phyloP scores from a whole-genome alignment of 495 filamentous ascomycete genomes.

The Penicillium silybi region DNA sequence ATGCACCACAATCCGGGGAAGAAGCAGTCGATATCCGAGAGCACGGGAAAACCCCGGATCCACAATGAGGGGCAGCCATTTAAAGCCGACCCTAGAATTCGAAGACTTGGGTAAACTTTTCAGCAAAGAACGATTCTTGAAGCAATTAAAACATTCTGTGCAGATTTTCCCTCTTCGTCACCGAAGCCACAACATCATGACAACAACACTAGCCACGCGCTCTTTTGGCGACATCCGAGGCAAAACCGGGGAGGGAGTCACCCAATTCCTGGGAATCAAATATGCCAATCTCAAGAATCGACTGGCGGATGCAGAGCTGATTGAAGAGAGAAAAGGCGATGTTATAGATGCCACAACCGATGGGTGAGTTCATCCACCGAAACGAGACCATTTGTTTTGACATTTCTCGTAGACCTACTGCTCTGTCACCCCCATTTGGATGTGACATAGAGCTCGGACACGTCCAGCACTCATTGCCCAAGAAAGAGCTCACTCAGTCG shows the following conservation, averaged over 20 bases:
- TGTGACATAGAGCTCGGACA: constrained; percentile 23
- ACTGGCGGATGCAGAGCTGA: constrained; percentile 27
- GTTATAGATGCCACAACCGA: constrained; percentile 26
- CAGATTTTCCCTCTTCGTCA: no score
- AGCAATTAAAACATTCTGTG: background rate
- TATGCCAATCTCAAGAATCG: constrained; percentile 32
- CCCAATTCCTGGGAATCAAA: constrained; percentile 31
- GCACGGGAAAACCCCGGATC: background rate
- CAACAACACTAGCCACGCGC: background rate
- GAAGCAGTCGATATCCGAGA: background rate
- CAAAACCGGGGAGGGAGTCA: constrained; percentile 18
- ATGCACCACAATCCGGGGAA: background rate
- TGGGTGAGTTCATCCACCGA: constrained; percentile 14
- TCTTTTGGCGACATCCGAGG: constrained; percentile 22
- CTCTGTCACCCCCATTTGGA: constrained; percentile 21
- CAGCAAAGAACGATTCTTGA: background rate
- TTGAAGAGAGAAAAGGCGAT: constrained; percentile 16
- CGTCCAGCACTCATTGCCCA: constrained; percentile 29
- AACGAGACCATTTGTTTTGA: background rate
- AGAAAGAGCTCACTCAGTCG: constrained; percentile 25
- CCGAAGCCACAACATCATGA: background rate
- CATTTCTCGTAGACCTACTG: constrained; percentile 18
- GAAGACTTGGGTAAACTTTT: background rate
- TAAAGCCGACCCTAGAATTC: background rate
- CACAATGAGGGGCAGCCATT: background rate